Conservation (phyloP, 2,329 filamentous ascomycete species). For the Curvularia sp. region DNA sequence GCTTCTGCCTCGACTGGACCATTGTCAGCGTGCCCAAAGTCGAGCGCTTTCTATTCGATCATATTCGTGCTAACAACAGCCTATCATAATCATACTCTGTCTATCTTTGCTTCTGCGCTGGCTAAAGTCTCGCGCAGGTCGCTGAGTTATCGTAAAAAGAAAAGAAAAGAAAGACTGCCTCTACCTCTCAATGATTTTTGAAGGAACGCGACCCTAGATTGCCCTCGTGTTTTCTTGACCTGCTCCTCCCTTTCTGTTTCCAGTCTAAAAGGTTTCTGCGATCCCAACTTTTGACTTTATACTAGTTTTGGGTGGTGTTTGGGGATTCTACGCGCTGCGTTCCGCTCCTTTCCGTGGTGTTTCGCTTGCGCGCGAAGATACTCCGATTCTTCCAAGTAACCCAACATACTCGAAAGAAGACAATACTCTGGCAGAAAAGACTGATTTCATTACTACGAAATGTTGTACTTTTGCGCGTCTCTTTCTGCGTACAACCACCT, state of each 20-base stretch:
- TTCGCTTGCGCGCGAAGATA: constrained; percentile 33
- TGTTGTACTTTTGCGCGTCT: background rate
- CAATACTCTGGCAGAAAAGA: background rate
- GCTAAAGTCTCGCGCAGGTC: background rate
- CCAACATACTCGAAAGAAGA: background rate
- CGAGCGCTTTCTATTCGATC: background rate
- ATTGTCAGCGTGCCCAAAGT: constrained; percentile 1
- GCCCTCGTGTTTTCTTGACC: background rate
- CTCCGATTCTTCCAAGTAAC: background rate
- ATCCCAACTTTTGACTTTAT: background rate
- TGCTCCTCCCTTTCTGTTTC: background rate
- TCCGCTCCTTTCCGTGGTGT: constrained; percentile 26
- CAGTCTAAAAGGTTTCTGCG: background rate
- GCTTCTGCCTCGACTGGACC: constrained; percentile 10
- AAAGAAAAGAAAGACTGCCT: background rate
- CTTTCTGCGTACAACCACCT: background rate
- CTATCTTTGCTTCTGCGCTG: background rate
- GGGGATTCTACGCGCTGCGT: constrained; percentile 21
- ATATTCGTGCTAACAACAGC: no score
- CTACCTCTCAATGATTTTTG: background rate
- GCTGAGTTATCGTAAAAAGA: background rate
- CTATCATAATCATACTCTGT: background rate
- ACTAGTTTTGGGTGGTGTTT: constrained; percentile 20
- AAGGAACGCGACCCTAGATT: background rate
- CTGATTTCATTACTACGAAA: background rate